Conservation (phyloP, 352 stramenopile genomes). For the Globisporangium nodosum region DNA sequence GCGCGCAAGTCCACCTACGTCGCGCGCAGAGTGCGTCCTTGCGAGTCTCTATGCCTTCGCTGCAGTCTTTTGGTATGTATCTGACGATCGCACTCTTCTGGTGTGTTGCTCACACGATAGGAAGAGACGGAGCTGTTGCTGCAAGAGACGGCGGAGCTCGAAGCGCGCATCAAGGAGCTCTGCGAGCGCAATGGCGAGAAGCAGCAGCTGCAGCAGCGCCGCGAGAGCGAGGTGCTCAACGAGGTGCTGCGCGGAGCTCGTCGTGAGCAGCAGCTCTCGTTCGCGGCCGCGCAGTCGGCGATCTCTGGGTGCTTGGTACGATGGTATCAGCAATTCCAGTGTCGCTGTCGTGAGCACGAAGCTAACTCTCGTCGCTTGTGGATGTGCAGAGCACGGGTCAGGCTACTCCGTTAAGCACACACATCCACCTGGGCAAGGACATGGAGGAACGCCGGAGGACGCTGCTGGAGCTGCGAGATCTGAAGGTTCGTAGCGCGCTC, state of each 20-base stretch:
- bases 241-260: constrained; percentile 7
- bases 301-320: constrained; percentile 23
- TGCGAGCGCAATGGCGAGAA: neutral
- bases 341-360: neutral
- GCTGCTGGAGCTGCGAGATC: constrained; percentile 1
- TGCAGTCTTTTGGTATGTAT: neutral
- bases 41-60: too few relatives aligned
- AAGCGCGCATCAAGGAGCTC: neutral
- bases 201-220: neutral
- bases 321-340: too few relatives aligned
- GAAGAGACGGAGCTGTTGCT: neutral
- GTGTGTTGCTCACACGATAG: neutral
- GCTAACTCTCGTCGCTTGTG: neutral
- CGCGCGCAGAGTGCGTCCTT: neutral
- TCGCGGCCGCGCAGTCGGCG: constrained; percentile 26
- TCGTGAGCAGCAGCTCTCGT: constrained; percentile 24
- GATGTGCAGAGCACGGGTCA: neutral
- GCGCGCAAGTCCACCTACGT: constrained; percentile 1
- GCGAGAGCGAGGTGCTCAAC: neutral
- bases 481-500: constrained; percentile 1
- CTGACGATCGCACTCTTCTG: neutral
- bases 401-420: constrained; percentile 22
- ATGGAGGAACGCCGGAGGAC: constrained; percentile 6
- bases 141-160: neutral
- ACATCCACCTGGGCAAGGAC: constrained; percentile 34